Evolutionary conservation across 129 eudicot species (phyloP).

Genomic region (Centaurea solstitialis): DNA sequence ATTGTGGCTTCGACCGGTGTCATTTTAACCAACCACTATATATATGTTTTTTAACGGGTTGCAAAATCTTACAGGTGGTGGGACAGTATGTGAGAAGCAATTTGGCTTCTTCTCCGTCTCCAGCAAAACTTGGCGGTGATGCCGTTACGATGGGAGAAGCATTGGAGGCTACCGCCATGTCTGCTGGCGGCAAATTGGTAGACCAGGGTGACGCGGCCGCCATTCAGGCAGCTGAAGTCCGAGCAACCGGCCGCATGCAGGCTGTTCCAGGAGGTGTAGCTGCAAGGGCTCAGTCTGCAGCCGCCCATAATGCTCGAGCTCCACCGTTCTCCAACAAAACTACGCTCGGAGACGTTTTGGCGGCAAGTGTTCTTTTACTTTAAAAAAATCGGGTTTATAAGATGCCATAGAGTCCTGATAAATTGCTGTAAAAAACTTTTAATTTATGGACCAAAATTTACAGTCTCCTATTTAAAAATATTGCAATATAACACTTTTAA

Average conservation of each 20-base stretch:
- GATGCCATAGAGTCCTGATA: no score
- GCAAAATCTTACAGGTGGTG: slow-evolving; percentile 30
- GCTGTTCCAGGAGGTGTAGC: slow-evolving; percentile 42
- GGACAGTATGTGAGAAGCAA: slow-evolving; percentile 30
- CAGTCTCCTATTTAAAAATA: no score
- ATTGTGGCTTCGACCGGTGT: no score
- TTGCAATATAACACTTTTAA: no score
- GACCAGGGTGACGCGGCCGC: slow-evolving; percentile 54
- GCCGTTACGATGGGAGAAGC: slow-evolving; percentile 51
- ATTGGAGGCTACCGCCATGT: slow-evolving; percentile 36
- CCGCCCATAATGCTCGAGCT: slow-evolving; percentile 22
- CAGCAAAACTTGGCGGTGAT: not conserved
- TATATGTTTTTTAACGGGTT: not conserved
- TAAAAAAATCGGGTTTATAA: not conserved
- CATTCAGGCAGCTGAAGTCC: slow-evolving; percentile 44
- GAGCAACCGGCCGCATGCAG: slow-evolving; percentile 34
- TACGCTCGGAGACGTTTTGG: slow-evolving; percentile 33
- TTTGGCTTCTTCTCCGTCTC: slow-evolving; percentile 20
- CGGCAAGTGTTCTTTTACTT: slow-evolving; percentile 15
- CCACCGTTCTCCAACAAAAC: slow-evolving; percentile 17
- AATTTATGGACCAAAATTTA: no score
- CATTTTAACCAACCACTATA: no score
- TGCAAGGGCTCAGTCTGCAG: slow-evolving; percentile 41
- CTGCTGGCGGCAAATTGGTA: slow-evolving; percentile 36
- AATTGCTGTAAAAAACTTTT: no score